A percentile compares a stretch with the other conserved stretches of the same genome.
Conservation (phyloP, 129 eudicot species). For the Artemisia tridentata region DNA sequence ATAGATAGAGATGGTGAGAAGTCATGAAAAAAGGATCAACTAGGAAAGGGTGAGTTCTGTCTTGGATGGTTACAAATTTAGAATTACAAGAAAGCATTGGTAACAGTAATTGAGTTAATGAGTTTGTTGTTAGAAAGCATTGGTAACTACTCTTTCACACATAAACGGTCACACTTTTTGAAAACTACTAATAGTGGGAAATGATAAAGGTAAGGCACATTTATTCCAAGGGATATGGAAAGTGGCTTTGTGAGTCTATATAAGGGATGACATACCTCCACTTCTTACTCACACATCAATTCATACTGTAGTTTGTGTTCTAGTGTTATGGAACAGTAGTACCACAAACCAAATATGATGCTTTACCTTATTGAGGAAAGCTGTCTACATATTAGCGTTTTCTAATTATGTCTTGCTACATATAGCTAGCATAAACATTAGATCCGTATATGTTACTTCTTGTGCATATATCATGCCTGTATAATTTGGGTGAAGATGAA, state of each 20-base stretch:
- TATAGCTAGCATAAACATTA: neutral
- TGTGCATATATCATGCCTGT: no score
- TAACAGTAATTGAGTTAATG: conserved; percentile 25
- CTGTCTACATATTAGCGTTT: neutral
- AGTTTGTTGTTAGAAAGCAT: conserved; percentile 15
- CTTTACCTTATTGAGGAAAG: conserved; percentile 7
- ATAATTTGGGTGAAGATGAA: neutral
- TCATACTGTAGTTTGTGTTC: neutral
- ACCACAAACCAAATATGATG: neutral
- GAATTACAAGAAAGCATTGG: conserved; percentile 48
- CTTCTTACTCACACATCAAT: neutral
- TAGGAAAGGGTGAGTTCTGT: conserved; percentile 18
- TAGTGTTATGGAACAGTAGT: neutral
- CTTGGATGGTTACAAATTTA: conserved; percentile 35
- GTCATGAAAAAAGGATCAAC: conserved; percentile 22
- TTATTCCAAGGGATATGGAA: conserved; percentile 5
- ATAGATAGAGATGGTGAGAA: conserved; percentile 16
- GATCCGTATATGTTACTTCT: neutral
- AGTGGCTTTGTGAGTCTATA: neutral
- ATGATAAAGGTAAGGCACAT: conserved; percentile 1
- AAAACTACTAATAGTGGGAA: conserved; percentile 9
- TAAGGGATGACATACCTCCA: neutral
- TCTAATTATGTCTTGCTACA: neutral
- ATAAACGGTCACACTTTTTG: conserved; percentile 22
- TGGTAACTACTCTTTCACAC: neutral